phyloP scores from a whole-genome alignment of 1,139 yeast species.

The Pneumocystis carinii region DNA sequence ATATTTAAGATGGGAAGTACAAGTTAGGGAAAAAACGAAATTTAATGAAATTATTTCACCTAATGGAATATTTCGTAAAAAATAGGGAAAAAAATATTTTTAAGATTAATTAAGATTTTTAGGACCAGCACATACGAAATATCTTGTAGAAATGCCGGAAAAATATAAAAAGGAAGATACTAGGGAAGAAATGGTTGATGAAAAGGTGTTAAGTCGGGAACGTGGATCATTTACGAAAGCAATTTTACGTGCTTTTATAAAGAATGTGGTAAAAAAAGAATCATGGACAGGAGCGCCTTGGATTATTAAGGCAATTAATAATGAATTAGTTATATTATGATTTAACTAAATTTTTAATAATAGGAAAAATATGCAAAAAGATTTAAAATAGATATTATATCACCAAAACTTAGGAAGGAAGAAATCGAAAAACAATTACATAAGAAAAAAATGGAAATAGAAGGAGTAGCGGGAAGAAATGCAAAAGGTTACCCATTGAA shows the following conservation, averaged over 20 bases:
- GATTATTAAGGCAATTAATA: constrained; percentile 63
- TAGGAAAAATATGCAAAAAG: constrained; percentile 27
- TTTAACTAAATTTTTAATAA: neutral
- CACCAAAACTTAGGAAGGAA: constrained; percentile 19
- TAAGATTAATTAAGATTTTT: constrained; percentile 8
- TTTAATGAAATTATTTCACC: constrained; percentile 28
- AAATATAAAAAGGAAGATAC: constrained; percentile 26
- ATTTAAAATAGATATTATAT: constrained; percentile 25
- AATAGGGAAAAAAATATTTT: neutral
- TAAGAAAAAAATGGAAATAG: neutral
- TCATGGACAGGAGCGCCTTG: constrained; percentile 89
- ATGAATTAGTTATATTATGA: neutral
- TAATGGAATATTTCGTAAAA: constrained; percentile 25
- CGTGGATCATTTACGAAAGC: constrained; percentile 79
- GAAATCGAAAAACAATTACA: constrained; percentile 14
- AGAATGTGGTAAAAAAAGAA: constrained; percentile 67
- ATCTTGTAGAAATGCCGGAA: constrained; percentile 45
- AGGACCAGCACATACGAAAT: constrained; percentile 52
- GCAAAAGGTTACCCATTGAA: neutral
- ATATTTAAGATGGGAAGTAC: constrained; percentile 31
- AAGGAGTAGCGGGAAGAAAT: neutral
- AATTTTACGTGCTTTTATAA: constrained; percentile 75
- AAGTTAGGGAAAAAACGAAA: constrained; percentile 41
- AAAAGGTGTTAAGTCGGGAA: constrained; percentile 61
- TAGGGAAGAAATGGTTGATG: constrained; percentile 46